Evolutionary conservation across 202 grass and related monocot genomes (phyloP).

Genomic region (Musa balbisiana): DNA sequence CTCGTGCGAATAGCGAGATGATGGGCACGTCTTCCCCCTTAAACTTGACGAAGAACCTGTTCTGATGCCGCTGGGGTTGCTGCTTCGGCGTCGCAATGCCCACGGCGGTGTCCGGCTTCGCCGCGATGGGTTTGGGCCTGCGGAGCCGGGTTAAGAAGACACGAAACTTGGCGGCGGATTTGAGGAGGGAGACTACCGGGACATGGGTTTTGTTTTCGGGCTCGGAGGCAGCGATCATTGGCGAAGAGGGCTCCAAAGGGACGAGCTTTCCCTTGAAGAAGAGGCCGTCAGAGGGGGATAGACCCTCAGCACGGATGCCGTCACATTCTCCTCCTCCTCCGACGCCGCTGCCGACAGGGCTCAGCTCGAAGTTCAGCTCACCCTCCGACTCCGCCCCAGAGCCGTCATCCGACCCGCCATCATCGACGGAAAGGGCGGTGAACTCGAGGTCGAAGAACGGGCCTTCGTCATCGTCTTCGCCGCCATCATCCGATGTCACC

Average conservation of each 20-base stretch:
- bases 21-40: conserved; percentile 60
- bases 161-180: conserved; percentile 68
- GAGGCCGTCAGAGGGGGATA: conserved; percentile 19
- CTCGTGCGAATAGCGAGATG: conserved; percentile 72
- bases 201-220: background rate
- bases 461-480: conserved; percentile 42
- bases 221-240: conserved; percentile 17
- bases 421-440: conserved; percentile 29
- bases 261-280: conserved; percentile 38
- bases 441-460: conserved; percentile 94
- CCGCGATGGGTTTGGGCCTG: conserved; percentile 32
- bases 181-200: conserved; percentile 42
- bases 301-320: conserved; percentile 13
- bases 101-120: conserved; percentile 9
- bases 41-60: conserved; percentile 57
- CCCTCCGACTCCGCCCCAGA: background rate
- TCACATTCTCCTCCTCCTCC: background rate
- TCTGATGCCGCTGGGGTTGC: conserved; percentile 12
- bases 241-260: conserved; percentile 19
- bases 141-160: conserved; percentile 71
- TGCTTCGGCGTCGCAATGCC: background rate
- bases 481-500: conserved; percentile 11
- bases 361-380: conserved; percentile 49
- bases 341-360: background rate
- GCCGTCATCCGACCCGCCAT: conserved; percentile 22